phyloP scores from a whole-genome alignment of 2,329 filamentous ascomycete species.

The Alternaria brassicicola region DNA sequence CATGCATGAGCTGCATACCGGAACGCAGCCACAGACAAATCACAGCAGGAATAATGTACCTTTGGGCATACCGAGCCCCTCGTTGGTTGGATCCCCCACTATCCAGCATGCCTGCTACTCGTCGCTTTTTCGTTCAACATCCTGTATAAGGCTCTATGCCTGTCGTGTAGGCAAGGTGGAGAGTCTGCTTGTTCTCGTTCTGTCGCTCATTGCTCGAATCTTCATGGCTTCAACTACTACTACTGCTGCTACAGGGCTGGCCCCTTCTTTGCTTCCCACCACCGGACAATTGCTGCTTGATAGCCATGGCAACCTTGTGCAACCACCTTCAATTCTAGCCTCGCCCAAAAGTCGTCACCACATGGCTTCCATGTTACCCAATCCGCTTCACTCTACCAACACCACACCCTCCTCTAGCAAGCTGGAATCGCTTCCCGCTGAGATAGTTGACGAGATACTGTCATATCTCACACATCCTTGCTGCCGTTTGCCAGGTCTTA shows the following conservation, averaged over 20 bases:
- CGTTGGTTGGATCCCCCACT: constrained; percentile 13
- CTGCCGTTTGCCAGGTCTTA: constrained; percentile 38
- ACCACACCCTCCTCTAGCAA: constrained; percentile 13
- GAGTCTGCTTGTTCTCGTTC: neutral
- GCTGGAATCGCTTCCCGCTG: constrained; percentile 35
- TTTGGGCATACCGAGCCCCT: constrained; percentile 23
- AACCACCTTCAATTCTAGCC: constrained; percentile 6
- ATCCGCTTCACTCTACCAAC: neutral
- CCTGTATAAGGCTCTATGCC: constrained; percentile 8
- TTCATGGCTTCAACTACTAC: constrained; percentile 7
- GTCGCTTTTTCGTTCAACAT: constrained; percentile 23
- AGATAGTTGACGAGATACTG: constrained; percentile 38
- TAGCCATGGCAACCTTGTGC: constrained; percentile 5
- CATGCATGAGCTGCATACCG: constrained; percentile 8
- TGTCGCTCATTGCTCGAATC: neutral
- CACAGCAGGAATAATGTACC: neutral
- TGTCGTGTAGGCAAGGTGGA: neutral
- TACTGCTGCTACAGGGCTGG: constrained; percentile 3
- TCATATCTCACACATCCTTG: constrained; percentile 37
- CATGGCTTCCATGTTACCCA: neutral
- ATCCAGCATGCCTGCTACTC: constrained; percentile 12
- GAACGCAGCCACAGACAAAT: constrained; percentile 16
- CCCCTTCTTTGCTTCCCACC: constrained; percentile 1
- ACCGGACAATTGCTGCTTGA: neutral
- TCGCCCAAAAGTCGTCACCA: neutral